Base-by-base conservation (phyloP, 129 eudicot genomes). In the Pulicaria dysenterica region DNA sequence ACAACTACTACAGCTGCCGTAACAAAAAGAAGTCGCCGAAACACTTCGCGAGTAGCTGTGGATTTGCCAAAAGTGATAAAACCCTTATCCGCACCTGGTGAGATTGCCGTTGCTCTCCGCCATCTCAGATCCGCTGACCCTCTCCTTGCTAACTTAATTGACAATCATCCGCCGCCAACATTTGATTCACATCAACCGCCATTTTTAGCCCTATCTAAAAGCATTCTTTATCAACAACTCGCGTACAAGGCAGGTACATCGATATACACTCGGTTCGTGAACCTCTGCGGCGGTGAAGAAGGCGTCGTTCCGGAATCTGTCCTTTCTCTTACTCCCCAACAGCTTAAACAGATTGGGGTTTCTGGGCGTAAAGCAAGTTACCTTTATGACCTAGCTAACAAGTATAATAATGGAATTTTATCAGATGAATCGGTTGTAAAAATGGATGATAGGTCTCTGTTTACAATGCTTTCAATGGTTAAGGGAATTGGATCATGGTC, bases 401-500 rank as follows among this genome's bases (percentile, higher is more conserved):
- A 94, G 89, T 94, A 94, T 36, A 78, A 76, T 34, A 80, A 73
- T 3, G 99, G 97, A 61, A 88, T 94, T 15, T 43, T 94, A 40
- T 84, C 97, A 0, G 99, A 94, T 54, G 86, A 84, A 0, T 58
- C 81, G 1, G 83, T 94, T 3, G 88, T 94, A 1, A 90, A 80
- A 40, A 88, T 94, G 99, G 99, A 94, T 48, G 99, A 90, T 78
- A 87, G 88, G 87, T 85, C 93, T 2, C 55, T 94, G 55, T 94
- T 90, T 59, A 88, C 99, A 0, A 88, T 90, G 97, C 78, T 94
- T 9, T 85, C 97, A 0, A 94, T 94, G 97, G 97, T 94, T 5
- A 94, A 90, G 73, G 99, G 99, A 14, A 94, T 94, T 57, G 99
- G 99, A 37, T 88, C 97, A 0, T 94, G 99, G 99, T 94, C 99